These are phyloP conservation scores for Podospora appendiculata DNA, from an alignment of 495 filamentous ascomycete species.

Conservation along the genomic window DNA sequence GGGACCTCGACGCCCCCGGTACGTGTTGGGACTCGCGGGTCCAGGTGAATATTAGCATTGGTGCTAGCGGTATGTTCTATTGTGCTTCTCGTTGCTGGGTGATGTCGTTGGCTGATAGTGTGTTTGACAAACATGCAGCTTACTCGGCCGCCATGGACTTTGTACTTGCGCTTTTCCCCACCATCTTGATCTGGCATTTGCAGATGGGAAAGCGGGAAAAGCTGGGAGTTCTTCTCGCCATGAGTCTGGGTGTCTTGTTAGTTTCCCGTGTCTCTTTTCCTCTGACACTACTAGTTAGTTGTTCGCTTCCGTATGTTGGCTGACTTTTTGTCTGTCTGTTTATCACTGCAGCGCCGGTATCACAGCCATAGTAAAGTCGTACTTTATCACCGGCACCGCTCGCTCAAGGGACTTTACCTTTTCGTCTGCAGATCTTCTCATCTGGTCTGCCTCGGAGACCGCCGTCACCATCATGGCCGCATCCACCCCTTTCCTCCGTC, in stretches of 20 bases:
- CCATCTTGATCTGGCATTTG: conserved; percentile 26
- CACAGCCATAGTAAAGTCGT: conserved; percentile 5
- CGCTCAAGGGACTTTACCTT: conserved; percentile 6
- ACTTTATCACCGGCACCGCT: not conserved
- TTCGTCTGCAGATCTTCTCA: conserved; percentile 4
- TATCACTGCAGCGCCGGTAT: not conserved
- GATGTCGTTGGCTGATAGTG: not conserved
- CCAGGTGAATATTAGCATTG: conserved; percentile 22
- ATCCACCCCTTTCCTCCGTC: conserved; percentile 2
- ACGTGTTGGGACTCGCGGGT: conserved; percentile 23
- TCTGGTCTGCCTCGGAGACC: conserved; percentile 4
- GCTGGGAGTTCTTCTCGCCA: conserved; percentile 27
- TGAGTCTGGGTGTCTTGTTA: conserved; percentile 33
- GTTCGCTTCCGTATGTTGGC: too few species aligned
- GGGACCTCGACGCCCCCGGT: conserved; percentile 11
- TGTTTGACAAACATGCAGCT: conserved; percentile 8
- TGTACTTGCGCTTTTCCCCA: conserved; percentile 24
- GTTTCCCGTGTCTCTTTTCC: not conserved
- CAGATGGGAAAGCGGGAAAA: conserved; percentile 26
- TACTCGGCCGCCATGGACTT: conserved; percentile 32
- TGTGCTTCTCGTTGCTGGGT: not conserved
- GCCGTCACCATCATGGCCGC: conserved; percentile 6
- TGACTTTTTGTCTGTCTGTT: not conserved
- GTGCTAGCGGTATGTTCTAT: conserved; percentile 21
- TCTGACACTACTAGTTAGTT: too few species aligned